Percentiles rank a stretch among this genome's conserved stretches.
These are phyloP conservation scores for Trichoderma breve DNA, from an alignment of 2,329 filamentous ascomycete genomes.

Conservation along the genomic window DNA sequence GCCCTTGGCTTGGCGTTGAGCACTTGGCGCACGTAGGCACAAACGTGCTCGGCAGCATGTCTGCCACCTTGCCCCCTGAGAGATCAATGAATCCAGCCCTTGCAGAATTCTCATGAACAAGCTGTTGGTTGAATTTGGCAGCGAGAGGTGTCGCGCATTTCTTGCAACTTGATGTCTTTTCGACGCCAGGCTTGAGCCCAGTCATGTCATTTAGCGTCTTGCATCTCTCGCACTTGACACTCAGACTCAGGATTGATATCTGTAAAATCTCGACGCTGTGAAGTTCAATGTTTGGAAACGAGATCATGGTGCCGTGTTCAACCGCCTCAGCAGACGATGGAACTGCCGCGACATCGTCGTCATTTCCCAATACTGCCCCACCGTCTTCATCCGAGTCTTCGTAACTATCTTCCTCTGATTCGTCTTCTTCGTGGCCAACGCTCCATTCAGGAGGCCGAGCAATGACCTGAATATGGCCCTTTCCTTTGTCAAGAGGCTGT, in stretches of 20 bases:
- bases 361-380: conserved; percentile 40
- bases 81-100: conserved; percentile 77
- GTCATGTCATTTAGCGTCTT: conserved; percentile 70
- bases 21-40: conserved; percentile 74
- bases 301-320: conserved; percentile 72
- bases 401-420: conserved; percentile 45
- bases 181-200: conserved; percentile 56
- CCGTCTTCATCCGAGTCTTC: conserved; percentile 44
- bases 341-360: conserved; percentile 9
- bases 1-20: conserved; percentile 66
- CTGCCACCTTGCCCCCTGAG: conserved; percentile 69
- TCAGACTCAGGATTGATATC: conserved; percentile 63
- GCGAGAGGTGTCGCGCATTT: conserved; percentile 56
- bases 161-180: conserved; percentile 54
- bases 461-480: conserved; percentile 68
- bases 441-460: conserved; percentile 76
- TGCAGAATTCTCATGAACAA: conserved; percentile 71
- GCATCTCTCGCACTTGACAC: conserved; percentile 76
- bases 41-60: conserved; percentile 78
- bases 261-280: conserved; percentile 75
- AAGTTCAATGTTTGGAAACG: conserved; percentile 74
- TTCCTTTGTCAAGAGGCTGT: conserved; percentile 41
- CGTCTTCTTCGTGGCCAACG: conserved; percentile 42
- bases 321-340: conserved; percentile 30
- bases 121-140: conserved; percentile 60